Conservation (phyloP, 2,329 filamentous ascomycete genomes). For the Aspergillus chevalieri region DNA sequence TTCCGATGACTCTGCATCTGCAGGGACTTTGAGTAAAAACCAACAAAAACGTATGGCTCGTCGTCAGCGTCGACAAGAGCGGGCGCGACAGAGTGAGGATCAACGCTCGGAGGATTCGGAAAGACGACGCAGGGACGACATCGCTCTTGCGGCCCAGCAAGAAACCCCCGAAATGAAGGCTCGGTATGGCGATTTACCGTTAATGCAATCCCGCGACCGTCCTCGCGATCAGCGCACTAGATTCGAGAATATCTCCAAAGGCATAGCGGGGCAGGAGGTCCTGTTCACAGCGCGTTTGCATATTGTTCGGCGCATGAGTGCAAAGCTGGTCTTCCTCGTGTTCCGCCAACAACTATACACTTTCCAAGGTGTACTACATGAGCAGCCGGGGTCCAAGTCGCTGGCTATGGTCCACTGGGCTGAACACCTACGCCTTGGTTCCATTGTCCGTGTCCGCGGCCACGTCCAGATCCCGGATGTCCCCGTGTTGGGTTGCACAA, state of each 20-base stretch:
- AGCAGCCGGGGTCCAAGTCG: slow-evolving; percentile 56
- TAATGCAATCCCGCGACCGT: slow-evolving; percentile 53
- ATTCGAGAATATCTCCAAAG: slow-evolving; percentile 47
- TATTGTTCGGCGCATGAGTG: slow-evolving; percentile 73
- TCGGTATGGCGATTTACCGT: slow-evolving; percentile 52
- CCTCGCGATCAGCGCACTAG: slow-evolving; percentile 43
- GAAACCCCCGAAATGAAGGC: slow-evolving; percentile 55
- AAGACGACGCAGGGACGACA: slow-evolving; percentile 37
- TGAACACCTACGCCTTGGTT: slow-evolving; percentile 72
- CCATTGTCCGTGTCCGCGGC: slow-evolving; percentile 70
- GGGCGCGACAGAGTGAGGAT: slow-evolving; percentile 39
- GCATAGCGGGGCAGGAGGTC: slow-evolving; percentile 55
- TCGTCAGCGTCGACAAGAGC: slow-evolving; percentile 34
- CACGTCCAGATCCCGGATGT: slow-evolving; percentile 67
- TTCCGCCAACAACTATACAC: slow-evolving; percentile 79
- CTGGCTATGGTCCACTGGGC: slow-evolving; percentile 80
- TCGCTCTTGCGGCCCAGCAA: slow-evolving; percentile 42
- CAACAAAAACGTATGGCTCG: slow-evolving; percentile 39
- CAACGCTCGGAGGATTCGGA: slow-evolving; percentile 35
- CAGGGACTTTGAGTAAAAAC: slow-evolving; percentile 38
- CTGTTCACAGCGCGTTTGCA: slow-evolving; percentile 67
- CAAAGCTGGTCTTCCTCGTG: slow-evolving; percentile 76
- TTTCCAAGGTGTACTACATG: slow-evolving; percentile 72
- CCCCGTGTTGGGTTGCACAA: slow-evolving; percentile 66
- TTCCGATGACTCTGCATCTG: slow-evolving; percentile 30